A percentile compares a stretch with the other conserved stretches of the same genome.
Conservation (phyloP, 2,329 filamentous ascomycete species). For the Phyllosticta citribraziliensis region DNA sequence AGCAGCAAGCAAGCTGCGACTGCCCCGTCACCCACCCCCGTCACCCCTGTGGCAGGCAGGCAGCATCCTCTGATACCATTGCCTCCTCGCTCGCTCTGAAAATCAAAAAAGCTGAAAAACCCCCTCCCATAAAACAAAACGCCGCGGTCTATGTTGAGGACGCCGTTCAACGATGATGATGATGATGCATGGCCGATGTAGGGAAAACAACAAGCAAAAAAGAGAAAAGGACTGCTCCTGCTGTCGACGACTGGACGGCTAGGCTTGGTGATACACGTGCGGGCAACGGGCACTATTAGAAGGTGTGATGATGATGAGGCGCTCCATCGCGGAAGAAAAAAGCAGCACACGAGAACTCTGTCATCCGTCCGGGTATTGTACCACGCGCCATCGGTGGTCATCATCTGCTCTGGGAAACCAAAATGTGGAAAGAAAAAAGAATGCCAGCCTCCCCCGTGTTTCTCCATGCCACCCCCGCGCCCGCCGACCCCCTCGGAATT, state of each 20-base stretch:
- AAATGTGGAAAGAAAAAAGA: slow-evolving; percentile 1
- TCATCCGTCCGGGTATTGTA: slow-evolving; percentile 5
- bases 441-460: slow-evolving; percentile 6
- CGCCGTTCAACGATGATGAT: no score
- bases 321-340: background rate
- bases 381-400: background rate
- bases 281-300: background rate
- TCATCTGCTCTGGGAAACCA: slow-evolving; percentile 1
- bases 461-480: background rate
- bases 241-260: no score
- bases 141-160: no score
- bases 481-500: slow-evolving; percentile 1
- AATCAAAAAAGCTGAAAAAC: no score
- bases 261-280: background rate
- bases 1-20: no score
- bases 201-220: no score
- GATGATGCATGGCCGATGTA: no score
- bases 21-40: no score
- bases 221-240: background rate
- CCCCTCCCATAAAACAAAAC: no score
- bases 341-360: slow-evolving; percentile 1
- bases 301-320: background rate
- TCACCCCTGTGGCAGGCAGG: no score
- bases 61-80: no score
- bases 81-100: no score